Percentiles rank a stretch among this genome's conserved stretches.
Evolutionary conservation across 1,284 basidiomycete genomes (phyloP).

Genomic region (Papiliotrema flavescens): DNA sequence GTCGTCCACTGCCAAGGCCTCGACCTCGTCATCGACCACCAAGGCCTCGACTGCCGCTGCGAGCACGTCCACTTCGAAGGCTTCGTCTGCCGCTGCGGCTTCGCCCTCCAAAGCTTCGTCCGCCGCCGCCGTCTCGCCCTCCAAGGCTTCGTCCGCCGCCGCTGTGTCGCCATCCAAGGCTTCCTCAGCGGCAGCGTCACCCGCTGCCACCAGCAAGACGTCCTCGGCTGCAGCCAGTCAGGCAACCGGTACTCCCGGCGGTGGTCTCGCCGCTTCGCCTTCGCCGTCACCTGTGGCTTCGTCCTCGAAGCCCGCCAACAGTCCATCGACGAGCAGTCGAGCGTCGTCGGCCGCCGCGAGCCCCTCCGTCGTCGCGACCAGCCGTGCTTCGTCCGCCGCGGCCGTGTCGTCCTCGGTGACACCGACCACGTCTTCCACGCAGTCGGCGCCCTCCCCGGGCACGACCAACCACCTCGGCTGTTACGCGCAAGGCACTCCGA

Average conservation of each 20-base stretch:
- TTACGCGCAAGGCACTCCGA: conserved; percentile 11
- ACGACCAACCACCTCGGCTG: conserved; percentile 17
- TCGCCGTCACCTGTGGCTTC: neutral
- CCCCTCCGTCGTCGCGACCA: neutral
- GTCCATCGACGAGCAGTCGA: neutral
- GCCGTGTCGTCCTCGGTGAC: neutral
- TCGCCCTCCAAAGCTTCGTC: conserved; percentile 2
- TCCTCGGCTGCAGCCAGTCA: neutral
- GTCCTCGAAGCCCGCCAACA: neutral
- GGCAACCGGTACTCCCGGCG: neutral
- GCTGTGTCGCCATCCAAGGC: neutral
- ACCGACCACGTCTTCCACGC: conserved; percentile 5
- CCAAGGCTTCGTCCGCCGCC: neutral
- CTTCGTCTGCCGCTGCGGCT: conserved; percentile 1
- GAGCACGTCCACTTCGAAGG: neutral
- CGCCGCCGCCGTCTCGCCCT: neutral
- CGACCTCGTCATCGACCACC: neutral
- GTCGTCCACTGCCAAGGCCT: neutral
- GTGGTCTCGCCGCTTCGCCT: neutral
- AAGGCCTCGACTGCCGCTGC: conserved; percentile 1
- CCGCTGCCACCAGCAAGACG: neutral
- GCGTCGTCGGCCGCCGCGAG: neutral
- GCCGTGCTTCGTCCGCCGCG: neutral
- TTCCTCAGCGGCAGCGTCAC: neutral
- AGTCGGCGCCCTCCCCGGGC: conserved; percentile 12